These are phyloP conservation scores for Malus hybrid DNA, from an alignment of 331 rosid species.

Conservation along the genomic window DNA sequence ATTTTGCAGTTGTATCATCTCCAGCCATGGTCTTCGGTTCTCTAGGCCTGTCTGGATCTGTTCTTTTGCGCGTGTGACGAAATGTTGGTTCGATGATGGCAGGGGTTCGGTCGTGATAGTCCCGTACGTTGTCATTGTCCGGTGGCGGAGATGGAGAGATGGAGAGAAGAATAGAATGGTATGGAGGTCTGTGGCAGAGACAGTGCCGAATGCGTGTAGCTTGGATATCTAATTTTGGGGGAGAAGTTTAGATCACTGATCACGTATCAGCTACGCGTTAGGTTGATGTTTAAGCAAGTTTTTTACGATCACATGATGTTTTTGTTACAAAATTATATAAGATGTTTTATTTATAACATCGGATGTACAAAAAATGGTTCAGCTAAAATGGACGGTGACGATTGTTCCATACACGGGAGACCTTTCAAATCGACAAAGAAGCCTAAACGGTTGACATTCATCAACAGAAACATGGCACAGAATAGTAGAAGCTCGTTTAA, in stretches of 20 bases:
- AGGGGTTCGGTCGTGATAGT: constrained; percentile 42
- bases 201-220: background rate
- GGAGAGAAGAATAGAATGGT: background rate
- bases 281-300: background rate
- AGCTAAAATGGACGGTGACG: background rate
- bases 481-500: background rate
- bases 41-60: constrained; percentile 24
- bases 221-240: background rate
- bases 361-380: background rate
- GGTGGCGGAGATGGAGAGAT: background rate
- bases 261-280: background rate
- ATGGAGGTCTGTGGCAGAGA: background rate
- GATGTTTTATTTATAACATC: background rate
- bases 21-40: constrained; percentile 53
- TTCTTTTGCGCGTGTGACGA: constrained; percentile 29
- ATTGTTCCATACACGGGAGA: background rate
- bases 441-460: background rate
- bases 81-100: constrained; percentile 11
- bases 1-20: constrained; percentile 30
- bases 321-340: too few species aligned
- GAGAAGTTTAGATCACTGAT: background rate
- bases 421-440: background rate
- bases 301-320: background rate
- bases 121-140: constrained; percentile 55
- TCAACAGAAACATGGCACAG: background rate